These are phyloP conservation scores for Ceratocystis colombiana DNA, from an alignment of 2,329 filamentous ascomycete species.

Conservation along the genomic window DNA sequence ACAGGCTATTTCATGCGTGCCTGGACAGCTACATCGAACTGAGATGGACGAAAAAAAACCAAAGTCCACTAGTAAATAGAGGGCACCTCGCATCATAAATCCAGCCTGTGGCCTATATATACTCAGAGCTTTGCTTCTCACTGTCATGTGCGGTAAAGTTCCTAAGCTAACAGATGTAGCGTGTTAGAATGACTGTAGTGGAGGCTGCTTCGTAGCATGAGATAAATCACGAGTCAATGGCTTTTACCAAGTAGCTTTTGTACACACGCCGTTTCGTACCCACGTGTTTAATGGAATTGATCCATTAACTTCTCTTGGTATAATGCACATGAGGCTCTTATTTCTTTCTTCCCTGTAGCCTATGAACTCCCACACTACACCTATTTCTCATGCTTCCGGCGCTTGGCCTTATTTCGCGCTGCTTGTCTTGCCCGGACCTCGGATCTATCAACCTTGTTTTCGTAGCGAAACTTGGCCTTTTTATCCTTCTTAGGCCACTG, in stretches of 20 bases:
- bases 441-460: conserved; percentile 76
- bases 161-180: too few species aligned
- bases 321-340: neutral
- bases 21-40: too few species aligned
- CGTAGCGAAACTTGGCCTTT: conserved; percentile 88
- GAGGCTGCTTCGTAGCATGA: too few species aligned
- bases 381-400: conserved; percentile 23
- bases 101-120: too few species aligned
- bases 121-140: too few species aligned
- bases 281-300: neutral
- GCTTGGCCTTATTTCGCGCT: conserved; percentile 46
- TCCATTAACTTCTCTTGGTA: neutral
- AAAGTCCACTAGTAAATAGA: too few species aligned
- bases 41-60: too few species aligned
- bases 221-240: too few species aligned
- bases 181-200: too few species aligned
- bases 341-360: neutral
- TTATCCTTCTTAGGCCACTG: conserved; percentile 43
- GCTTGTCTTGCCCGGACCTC: conserved; percentile 60
- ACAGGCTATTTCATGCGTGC: too few species aligned
- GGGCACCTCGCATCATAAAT: too few species aligned
- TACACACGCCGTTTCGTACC: neutral
- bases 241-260: neutral
- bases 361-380: neutral
- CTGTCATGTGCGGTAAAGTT: too few species aligned